Evolutionary conservation across 306 rosid genomes (phyloP).

Genomic region (Echinosophora koreensis): DNA sequence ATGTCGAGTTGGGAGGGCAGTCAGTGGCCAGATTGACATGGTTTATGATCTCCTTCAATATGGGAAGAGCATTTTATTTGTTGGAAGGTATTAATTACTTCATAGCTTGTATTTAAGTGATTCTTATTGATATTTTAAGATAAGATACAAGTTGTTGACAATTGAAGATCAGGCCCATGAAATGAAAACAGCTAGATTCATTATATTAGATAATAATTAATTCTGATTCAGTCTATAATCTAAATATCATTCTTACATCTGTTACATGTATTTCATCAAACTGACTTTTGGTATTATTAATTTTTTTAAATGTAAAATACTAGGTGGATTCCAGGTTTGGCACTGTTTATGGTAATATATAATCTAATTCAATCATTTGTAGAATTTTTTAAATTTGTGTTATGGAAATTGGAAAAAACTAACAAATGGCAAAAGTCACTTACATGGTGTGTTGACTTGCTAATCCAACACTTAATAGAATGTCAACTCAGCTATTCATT

Average conservation of each 20-base stretch:
- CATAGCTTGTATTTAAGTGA: not conserved
- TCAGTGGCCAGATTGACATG: slow-evolving; percentile 72
- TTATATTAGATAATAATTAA: not conserved
- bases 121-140: not conserved
- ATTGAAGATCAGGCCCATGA: not conserved
- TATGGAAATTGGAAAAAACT: not conserved
- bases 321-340: slow-evolving; percentile 31
- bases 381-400: not conserved
- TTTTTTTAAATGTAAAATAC: slow-evolving; percentile 6
- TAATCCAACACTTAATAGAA: not conserved
- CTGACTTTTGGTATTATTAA: not conserved
- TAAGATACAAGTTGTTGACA: not conserved
- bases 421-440: slow-evolving; percentile 21
- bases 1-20: slow-evolving; percentile 73
- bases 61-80: slow-evolving; percentile 74
- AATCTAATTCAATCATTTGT: slow-evolving; percentile 4
- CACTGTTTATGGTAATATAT: slow-evolving; percentile 18
- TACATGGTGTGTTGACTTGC: slow-evolving; percentile 10
- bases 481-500: slow-evolving; percentile 2
- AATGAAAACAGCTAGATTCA: slow-evolving; percentile 19
- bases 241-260: not conserved
- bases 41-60: slow-evolving; percentile 73
- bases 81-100: slow-evolving; percentile 61
- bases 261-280: not conserved
- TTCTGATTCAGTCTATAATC: not conserved